phyloP scores from a whole-genome alignment of 768 basidiomycete species.

The Austroboletus festivus region DNA sequence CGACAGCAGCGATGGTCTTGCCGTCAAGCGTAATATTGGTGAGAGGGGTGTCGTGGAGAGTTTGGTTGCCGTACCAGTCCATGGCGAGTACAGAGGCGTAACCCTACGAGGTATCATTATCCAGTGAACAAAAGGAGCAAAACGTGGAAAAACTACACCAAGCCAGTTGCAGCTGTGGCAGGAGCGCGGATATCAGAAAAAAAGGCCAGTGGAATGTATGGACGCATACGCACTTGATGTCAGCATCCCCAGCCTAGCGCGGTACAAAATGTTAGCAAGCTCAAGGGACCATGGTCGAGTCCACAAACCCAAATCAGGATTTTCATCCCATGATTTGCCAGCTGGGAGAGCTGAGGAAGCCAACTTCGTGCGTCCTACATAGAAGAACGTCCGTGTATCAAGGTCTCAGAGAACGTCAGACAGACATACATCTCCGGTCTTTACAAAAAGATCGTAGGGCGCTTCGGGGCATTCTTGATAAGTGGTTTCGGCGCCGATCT shows the following conservation, averaged over 20 bases:
- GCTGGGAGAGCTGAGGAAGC: conserved; percentile 35
- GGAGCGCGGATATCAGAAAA: conserved; percentile 1
- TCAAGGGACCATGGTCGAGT: not conserved
- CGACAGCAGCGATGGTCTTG: conserved; percentile 51
- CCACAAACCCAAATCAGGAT: conserved; percentile 39
- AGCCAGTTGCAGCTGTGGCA: conserved; percentile 21
- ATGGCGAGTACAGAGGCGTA: conserved; percentile 40
- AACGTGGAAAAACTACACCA: conserved; percentile 27
- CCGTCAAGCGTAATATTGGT: conserved; percentile 58
- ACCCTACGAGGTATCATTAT: conserved; percentile 21
- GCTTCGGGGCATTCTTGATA: conserved; percentile 51
- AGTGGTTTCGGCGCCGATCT: conserved; percentile 50
- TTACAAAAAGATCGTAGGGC: conserved; percentile 40
- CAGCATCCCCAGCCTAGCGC: conserved; percentile 26
- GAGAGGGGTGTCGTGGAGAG: conserved; percentile 38
- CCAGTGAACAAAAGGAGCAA: not conserved
- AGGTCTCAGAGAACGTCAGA: not conserved
- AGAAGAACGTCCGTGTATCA: not conserved
- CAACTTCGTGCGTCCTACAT: conserved; percentile 34
- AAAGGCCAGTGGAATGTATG: not conserved
- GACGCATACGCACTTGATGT: conserved; percentile 21
- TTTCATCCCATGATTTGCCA: conserved; percentile 37
- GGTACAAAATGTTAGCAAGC: not conserved
- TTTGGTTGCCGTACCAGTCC: conserved; percentile 45
- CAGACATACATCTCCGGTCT: conserved; percentile 54